Percentiles rank a stretch among this genome's conserved stretches.
phyloP scores from a whole-genome alignment of 306 rosid genomes.

The Abrus pulchellus region DNA sequence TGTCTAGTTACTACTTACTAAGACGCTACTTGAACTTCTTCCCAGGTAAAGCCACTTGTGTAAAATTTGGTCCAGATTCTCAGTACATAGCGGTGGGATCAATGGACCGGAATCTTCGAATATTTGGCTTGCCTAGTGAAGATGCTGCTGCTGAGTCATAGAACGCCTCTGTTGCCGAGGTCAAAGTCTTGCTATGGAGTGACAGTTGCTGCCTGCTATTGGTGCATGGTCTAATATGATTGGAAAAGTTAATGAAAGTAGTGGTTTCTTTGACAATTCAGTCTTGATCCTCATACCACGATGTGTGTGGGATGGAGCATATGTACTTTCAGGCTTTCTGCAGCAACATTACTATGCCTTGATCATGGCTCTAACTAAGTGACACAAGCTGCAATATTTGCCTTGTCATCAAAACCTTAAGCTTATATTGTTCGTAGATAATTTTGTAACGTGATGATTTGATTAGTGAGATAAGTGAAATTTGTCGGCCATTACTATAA shows the following conservation, averaged over 20 bases:
- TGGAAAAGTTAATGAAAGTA: constrained; percentile 49
- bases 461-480: constrained; percentile 49
- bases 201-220: constrained; percentile 51
- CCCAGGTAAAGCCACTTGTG: constrained; percentile 81
- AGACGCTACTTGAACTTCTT: constrained; percentile 29
- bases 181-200: constrained; percentile 15
- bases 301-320: constrained; percentile 45
- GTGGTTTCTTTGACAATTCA: constrained; percentile 50
- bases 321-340: constrained; percentile 51
- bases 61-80: constrained; percentile 89
- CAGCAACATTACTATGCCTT: constrained; percentile 51
- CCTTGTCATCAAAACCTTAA: constrained; percentile 45
- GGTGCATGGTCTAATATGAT: constrained; percentile 42
- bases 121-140: constrained; percentile 80
- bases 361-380: constrained; percentile 43
- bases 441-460: constrained; percentile 48
- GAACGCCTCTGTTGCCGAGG: constrained; percentile 1
- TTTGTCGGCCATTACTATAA: constrained; percentile 39
- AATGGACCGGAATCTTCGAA: constrained; percentile 93
- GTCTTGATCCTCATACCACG: constrained; percentile 36
- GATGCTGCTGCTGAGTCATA: constrained; percentile 63
- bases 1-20: constrained; percentile 32
- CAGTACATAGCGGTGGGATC: constrained; percentile 91
- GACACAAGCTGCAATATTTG: constrained; percentile 45
- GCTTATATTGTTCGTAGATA: constrained; percentile 41